A percentile compares a stretch with the other conserved stretches of the same genome.
Evolutionary conservation across 495 filamentous ascomycete genomes (phyloP).

Genomic region (Barbatosphaeria neglecta): DNA sequence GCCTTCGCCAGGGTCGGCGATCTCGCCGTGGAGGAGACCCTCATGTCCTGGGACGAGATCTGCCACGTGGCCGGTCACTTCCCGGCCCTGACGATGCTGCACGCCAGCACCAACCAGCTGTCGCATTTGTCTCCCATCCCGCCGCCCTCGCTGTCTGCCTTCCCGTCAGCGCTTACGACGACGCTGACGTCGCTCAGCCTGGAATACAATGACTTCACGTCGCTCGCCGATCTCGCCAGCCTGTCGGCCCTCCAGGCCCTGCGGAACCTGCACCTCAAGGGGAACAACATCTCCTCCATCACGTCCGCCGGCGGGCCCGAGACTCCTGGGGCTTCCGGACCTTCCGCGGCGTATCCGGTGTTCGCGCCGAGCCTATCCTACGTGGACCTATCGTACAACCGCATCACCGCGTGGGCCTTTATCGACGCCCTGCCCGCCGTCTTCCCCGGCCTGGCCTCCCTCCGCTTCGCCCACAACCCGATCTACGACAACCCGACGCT

Average conservation of each 20-base stretch:
- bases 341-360: conserved; percentile 2
- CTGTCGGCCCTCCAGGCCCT: conserved; percentile 50
- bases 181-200: conserved; percentile 50
- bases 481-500: conserved; percentile 52
- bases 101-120: conserved; percentile 35
- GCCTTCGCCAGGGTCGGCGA: conserved; percentile 49
- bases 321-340: no score
- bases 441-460: conserved; percentile 58
- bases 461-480: conserved; percentile 77
- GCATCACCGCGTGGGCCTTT: conserved; percentile 55
- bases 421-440: conserved; percentile 50
- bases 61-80: conserved; percentile 40
- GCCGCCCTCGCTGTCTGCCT: conserved; percentile 16
- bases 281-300: conserved; percentile 36
- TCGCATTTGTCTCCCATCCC: conserved; percentile 26
- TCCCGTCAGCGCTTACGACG: conserved; percentile 31
- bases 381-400: conserved; percentile 73
- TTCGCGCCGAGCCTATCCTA: conserved; percentile 39
- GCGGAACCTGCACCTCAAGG: conserved; percentile 46
- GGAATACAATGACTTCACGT: conserved; percentile 62
- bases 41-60: conserved; percentile 64
- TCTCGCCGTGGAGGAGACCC: conserved; percentile 60
- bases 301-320: conserved; percentile 8
- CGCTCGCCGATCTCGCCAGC: conserved; percentile 43
- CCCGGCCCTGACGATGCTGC: conserved; percentile 45